A percentile compares a stretch with the other conserved stretches of the same genome.
Evolutionary conservation across 441 rosid species (phyloP).

Genomic region (Lepidium campestre): DNA sequence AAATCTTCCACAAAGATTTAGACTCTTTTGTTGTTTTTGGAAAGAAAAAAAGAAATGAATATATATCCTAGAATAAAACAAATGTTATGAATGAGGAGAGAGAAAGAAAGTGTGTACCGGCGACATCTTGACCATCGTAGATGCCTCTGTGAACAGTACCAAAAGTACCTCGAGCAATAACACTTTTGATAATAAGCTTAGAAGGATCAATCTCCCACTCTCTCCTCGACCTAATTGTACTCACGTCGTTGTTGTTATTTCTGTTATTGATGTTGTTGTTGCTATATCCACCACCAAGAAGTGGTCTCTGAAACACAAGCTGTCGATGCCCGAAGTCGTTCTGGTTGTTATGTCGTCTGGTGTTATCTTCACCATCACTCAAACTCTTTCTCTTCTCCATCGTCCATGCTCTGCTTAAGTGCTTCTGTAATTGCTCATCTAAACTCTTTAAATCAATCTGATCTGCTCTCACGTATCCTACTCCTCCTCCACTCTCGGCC

Average conservation of each 20-base stretch:
- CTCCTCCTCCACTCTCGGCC: constrained; percentile 50
- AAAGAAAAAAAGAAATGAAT: not conserved
- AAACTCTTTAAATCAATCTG: constrained; percentile 81
- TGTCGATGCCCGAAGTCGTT: constrained; percentile 26
- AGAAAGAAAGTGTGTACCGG: constrained; percentile 50
- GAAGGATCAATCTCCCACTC: constrained; percentile 96
- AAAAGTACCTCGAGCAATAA: constrained; percentile 87
- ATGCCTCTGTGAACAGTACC: constrained; percentile 91
- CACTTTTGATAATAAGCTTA: constrained; percentile 64
- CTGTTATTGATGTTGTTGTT: not conserved
- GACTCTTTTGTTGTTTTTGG: not conserved
- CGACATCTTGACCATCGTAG: constrained; percentile 86
- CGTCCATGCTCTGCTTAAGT: constrained; percentile 47
- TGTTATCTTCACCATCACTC: constrained; percentile 30
- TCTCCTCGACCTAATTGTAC: constrained; percentile 38
- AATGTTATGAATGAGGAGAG: not conserved
- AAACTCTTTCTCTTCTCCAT: constrained; percentile 63
- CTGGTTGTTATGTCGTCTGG: constrained; percentile 13
- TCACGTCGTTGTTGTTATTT: not conserved
- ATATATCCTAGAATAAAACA: not conserved
- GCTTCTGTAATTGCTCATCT: constrained; percentile 57
- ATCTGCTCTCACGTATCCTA: constrained; percentile 78
- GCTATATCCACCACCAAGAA: constrained; percentile 15
- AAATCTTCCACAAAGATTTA: not conserved
- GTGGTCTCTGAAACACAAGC: constrained; percentile 24